Conservation (phyloP, 306 rosid species). For the Canavalia ensiformis region DNA sequence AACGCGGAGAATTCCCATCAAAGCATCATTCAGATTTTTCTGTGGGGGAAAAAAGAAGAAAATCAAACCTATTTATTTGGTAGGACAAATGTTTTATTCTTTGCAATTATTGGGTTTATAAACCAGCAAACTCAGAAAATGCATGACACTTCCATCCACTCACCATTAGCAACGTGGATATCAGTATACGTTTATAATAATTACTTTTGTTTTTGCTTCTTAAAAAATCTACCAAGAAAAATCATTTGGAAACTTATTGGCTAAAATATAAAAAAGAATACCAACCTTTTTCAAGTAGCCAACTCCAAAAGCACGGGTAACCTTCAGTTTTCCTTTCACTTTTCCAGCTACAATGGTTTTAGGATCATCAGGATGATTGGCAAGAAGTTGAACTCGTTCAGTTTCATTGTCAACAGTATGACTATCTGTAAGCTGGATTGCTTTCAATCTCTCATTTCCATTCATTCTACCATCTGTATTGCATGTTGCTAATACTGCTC, state of each 20-base stretch:
- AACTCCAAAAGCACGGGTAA: constrained; percentile 97
- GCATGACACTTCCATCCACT: constrained; percentile 46
- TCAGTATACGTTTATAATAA: not conserved
- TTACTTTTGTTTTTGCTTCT: not conserved
- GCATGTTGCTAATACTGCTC: constrained; percentile 83
- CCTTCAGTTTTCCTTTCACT: constrained; percentile 95
- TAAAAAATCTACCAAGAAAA: constrained; percentile 1
- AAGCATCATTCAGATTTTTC: constrained; percentile 90
- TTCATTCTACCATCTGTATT: constrained; percentile 35
- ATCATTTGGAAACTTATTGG: constrained; percentile 34
- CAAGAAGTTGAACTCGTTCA: constrained; percentile 72
- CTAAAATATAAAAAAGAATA: constrained; percentile 23
- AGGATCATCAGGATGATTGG: constrained; percentile 90
- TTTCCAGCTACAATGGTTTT: constrained; percentile 70
- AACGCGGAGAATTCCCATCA: constrained; percentile 97
- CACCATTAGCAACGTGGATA: constrained; percentile 30
- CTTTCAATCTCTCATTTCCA: constrained; percentile 63
- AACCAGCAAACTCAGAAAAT: constrained; percentile 22
- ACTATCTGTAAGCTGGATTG: constrained; percentile 87
- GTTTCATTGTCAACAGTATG: constrained; percentile 85
- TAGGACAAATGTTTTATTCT: constrained; percentile 9
- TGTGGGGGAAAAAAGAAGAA: constrained; percentile 43
- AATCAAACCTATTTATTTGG: constrained; percentile 15
- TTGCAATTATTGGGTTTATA: not conserved
- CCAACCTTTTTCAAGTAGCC: constrained; percentile 97